Percentiles rank a stretch among this genome's conserved stretches.
phyloP scores from a whole-genome alignment of 164 flowering plant species.

The Santalum album region DNA sequence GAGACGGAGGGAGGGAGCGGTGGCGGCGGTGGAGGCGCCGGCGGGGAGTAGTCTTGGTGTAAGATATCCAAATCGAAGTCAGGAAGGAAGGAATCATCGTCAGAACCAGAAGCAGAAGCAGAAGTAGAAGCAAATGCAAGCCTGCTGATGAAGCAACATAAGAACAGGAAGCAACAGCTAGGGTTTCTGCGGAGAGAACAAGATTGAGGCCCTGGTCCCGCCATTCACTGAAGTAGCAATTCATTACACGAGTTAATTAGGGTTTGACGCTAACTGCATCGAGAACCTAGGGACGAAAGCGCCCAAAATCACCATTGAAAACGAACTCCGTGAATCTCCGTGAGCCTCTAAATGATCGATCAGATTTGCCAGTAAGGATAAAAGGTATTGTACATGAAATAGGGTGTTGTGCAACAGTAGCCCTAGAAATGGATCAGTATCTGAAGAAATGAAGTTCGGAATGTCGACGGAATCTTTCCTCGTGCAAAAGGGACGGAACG shows the following conservation, averaged over 20 bases:
- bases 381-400: no score
- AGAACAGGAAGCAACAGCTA: neutral
- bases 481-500: neutral
- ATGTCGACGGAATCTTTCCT: neutral
- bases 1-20: slow-evolving; percentile 44
- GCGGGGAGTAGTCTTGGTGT: slow-evolving; percentile 47
- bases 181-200: neutral
- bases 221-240: slow-evolving; percentile 24
- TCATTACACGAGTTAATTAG: slow-evolving; percentile 17
- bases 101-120: neutral
- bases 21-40: slow-evolving; percentile 49
- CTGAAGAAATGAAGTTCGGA: neutral
- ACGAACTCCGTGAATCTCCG: neutral
- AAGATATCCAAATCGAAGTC: slow-evolving; percentile 19
- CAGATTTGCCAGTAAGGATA: neutral
- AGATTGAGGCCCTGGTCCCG: slow-evolving; percentile 6
- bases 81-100: slow-evolving; percentile 5
- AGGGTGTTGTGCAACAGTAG: neutral
- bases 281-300: neutral
- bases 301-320: neutral
- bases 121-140: neutral
- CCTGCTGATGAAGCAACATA: neutral
- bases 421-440: neutral
- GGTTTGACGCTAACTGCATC: neutral
- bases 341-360: neutral